phyloP scores from a whole-genome alignment of 2,329 filamentous ascomycete species.

The Alternaria novae-zelandiae region DNA sequence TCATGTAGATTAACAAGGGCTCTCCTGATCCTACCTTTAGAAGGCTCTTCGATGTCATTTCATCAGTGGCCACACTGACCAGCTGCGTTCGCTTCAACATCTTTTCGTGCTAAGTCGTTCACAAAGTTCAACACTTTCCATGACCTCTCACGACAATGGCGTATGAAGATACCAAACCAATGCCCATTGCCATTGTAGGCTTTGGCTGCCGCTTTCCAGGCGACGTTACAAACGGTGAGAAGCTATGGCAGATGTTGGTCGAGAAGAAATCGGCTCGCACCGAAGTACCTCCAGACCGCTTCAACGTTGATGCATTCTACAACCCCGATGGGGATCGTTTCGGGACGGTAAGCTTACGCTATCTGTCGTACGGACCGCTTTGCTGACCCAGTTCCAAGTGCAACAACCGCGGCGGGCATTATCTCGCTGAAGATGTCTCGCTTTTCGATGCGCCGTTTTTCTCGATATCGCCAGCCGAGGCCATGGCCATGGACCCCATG shows the following conservation, averaged over 20 bases:
- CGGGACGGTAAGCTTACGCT: slow-evolving; percentile 8
- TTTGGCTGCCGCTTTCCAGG: slow-evolving; percentile 33
- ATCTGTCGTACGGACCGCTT: background rate
- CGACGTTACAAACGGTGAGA: slow-evolving; percentile 16
- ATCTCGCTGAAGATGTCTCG: slow-evolving; percentile 24
- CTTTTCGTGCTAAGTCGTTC: background rate
- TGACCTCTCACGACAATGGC: background rate
- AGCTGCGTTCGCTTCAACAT: background rate
- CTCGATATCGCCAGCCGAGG: slow-evolving; percentile 24
- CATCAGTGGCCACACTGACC: background rate
- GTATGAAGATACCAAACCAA: slow-evolving; percentile 8
- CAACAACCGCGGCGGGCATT: slow-evolving; percentile 26
- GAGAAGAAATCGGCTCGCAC: slow-evolving; percentile 13
- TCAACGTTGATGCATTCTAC: slow-evolving; percentile 23
- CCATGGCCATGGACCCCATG: slow-evolving; percentile 33
- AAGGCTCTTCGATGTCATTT: background rate
- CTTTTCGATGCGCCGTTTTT: slow-evolving; percentile 35
- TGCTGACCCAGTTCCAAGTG: slow-evolving; percentile 1
- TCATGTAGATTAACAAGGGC: background rate
- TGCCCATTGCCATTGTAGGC: slow-evolving; percentile 39
- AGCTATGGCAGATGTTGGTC: slow-evolving; percentile 22
- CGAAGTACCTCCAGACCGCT: slow-evolving; percentile 17
- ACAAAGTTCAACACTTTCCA: background rate
- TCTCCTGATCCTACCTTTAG: background rate
- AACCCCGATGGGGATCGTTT: slow-evolving; percentile 20